Conservation (phyloP, 164 flowering plant genomes). For the Macadamia integrifolia region DNA sequence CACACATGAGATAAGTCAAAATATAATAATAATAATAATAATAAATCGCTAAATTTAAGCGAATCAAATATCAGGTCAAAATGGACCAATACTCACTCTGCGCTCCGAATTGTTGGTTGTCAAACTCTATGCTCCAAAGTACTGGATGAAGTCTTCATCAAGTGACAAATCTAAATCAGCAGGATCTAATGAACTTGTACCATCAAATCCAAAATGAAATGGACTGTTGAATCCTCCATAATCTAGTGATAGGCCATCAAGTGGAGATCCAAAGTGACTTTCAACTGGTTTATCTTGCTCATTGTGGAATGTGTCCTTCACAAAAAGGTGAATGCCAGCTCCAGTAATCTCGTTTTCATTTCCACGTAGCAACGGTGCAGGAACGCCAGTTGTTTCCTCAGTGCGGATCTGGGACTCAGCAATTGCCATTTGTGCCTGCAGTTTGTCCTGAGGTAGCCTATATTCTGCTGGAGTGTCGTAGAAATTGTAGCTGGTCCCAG, state of each 20-base stretch:
- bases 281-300: slow-evolving; percentile 37
- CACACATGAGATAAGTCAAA: too few species aligned
- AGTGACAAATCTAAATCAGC: slow-evolving; percentile 25
- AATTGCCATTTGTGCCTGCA: slow-evolving; percentile 22
- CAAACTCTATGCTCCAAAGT: slow-evolving; percentile 50
- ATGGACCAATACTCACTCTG: background rate
- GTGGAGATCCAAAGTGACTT: slow-evolving; percentile 33
- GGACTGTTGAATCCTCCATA: slow-evolving; percentile 32
- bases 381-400: slow-evolving; percentile 19
- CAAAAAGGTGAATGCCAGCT: slow-evolving; percentile 28
- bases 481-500: slow-evolving; percentile 19
- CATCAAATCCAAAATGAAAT: slow-evolving; percentile 28
- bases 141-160: slow-evolving; percentile 39
- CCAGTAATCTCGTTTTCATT: slow-evolving; percentile 25
- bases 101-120: background rate
- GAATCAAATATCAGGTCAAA: background rate
- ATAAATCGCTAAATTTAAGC: too few species aligned
- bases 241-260: slow-evolving; percentile 31
- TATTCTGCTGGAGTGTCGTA: slow-evolving; percentile 28
- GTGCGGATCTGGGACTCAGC: slow-evolving; percentile 24
- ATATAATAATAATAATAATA: too few species aligned
- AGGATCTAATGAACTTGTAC: slow-evolving; percentile 22
- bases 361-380: slow-evolving; percentile 19
- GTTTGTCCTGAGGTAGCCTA: slow-evolving; percentile 22
- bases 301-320: slow-evolving; percentile 34